Evolutionary conservation across 1,284 basidiomycete species (phyloP).

Genomic region (Leccinum angustisporum): DNA sequence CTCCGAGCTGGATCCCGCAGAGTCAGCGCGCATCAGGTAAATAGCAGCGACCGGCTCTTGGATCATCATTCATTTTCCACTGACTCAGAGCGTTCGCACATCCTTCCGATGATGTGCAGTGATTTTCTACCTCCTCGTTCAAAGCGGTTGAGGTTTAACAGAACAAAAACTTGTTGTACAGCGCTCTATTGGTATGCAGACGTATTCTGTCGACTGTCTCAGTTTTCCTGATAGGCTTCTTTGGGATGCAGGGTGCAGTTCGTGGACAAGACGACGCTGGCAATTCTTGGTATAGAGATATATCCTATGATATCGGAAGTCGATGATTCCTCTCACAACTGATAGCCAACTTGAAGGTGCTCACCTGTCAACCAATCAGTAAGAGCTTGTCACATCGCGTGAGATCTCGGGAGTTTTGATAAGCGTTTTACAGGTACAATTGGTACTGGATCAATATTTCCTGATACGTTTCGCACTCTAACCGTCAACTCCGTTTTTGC

Average conservation of each 20-base stretch:
- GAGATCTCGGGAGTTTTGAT: background rate
- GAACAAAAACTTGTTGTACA: constrained; percentile 21
- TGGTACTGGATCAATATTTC: constrained; percentile 31
- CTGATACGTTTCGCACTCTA: background rate
- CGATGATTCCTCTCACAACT: constrained; percentile 5
- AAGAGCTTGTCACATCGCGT: constrained; percentile 22
- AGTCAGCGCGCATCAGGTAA: constrained; percentile 54
- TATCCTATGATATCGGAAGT: background rate
- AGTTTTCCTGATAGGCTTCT: background rate
- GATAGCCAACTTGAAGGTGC: constrained; percentile 42
- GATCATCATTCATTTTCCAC: background rate
- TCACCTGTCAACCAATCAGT: constrained; percentile 56
- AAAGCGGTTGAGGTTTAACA: constrained; percentile 3
- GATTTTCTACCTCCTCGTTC: constrained; percentile 31
- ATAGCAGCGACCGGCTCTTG: background rate
- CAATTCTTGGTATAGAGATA: constrained; percentile 61
- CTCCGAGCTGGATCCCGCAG: constrained; percentile 46
- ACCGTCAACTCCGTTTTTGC: background rate
- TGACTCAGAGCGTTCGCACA: constrained; percentile 34
- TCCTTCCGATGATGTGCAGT: constrained; percentile 74
- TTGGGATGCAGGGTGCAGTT: constrained; percentile 55
- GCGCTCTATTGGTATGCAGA: constrained; percentile 55
- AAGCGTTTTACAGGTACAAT: constrained; percentile 27
- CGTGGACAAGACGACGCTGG: constrained; percentile 73
- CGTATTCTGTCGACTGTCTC: background rate